Evolutionary conservation across 768 basidiomycete species (phyloP).

Genomic region (Trichaptum fuscoviolaceum): DNA sequence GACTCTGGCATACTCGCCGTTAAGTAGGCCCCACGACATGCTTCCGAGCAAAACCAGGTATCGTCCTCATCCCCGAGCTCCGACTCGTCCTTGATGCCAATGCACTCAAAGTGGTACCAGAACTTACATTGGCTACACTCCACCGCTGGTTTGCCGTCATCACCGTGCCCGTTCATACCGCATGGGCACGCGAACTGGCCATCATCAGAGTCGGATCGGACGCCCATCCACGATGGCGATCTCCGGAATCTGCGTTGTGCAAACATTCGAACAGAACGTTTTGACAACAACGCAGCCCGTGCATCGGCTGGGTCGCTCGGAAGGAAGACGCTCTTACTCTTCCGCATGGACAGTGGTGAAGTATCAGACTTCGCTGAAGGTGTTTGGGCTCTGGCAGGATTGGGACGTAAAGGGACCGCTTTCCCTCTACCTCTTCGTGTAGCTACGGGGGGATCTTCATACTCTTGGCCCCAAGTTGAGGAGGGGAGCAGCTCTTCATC

Average conservation of each 20-base stretch:
- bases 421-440: conserved; percentile 49
- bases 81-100: conserved; percentile 58
- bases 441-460: conserved; percentile 24
- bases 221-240: conserved; percentile 28
- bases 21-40: neutral
- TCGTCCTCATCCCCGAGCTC: conserved; percentile 75
- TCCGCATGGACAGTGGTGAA: conserved; percentile 8
- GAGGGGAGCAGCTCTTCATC: conserved; percentile 28
- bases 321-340: conserved; percentile 33
- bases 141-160: conserved; percentile 72
- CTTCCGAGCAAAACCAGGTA: conserved; percentile 64
- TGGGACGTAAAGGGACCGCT: conserved; percentile 48
- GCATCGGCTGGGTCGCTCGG: conserved; percentile 75
- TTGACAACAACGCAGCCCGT: conserved; percentile 64
- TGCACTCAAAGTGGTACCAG: conserved; percentile 81
- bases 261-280: conserved; percentile 59
- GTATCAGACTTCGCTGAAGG: conserved; percentile 8
- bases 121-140: conserved; percentile 77
- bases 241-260: conserved; percentile 45
- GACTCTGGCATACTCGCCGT: neutral
- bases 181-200: conserved; percentile 63
- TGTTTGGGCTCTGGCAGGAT: conserved; percentile 25
- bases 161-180: conserved; percentile 34
- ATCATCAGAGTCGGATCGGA: conserved; percentile 35
- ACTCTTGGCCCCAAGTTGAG: conserved; percentile 25